These are phyloP conservation scores for Mycena amicta DNA, from an alignment of 768 basidiomycete genomes.

Conservation along the genomic window DNA sequence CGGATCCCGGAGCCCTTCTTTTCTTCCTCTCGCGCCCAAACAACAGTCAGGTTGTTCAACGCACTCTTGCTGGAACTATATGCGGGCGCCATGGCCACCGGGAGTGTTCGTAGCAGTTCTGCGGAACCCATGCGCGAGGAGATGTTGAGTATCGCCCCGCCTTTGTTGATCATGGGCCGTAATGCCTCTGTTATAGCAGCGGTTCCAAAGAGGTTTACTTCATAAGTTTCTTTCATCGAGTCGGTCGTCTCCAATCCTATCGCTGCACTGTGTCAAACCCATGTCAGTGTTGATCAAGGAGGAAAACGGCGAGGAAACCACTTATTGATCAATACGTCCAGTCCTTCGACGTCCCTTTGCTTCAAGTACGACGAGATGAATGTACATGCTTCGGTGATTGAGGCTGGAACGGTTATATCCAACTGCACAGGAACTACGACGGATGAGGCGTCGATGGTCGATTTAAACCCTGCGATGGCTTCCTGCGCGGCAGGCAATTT, in stretches of 20 bases:
- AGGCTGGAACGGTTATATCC: conserved; percentile 10
- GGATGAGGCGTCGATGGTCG: conserved; percentile 5
- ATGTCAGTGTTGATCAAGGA: not conserved
- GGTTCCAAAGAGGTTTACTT: conserved; percentile 12
- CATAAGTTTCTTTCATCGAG: not conserved
- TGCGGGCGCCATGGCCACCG: not conserved
- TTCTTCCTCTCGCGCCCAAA: conserved; percentile 10
- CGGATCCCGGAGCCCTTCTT: conserved; percentile 9
- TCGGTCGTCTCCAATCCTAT: not conserved
- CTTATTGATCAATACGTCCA: conserved; percentile 13
- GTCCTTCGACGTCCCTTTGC: not conserved
- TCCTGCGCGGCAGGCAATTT: conserved; percentile 8
- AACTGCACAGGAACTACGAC: conserved; percentile 11
- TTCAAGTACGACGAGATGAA: conserved; percentile 1
- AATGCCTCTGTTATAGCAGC: not conserved
- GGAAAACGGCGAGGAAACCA: not conserved
- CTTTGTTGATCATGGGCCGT: conserved; percentile 2
- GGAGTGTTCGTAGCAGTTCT: not conserved
- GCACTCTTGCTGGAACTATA: conserved; percentile 13
- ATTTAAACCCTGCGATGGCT: conserved; percentile 2
- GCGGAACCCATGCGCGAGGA: conserved; percentile 9
- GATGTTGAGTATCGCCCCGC: conserved; percentile 15
- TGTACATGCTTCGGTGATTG: conserved; percentile 1
- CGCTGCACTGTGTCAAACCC: not conserved
- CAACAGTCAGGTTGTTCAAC: conserved; percentile 12